Evolutionary conservation across 2,329 filamentous ascomycete species (phyloP).

Genomic region (Penicillium frequentans): DNA sequence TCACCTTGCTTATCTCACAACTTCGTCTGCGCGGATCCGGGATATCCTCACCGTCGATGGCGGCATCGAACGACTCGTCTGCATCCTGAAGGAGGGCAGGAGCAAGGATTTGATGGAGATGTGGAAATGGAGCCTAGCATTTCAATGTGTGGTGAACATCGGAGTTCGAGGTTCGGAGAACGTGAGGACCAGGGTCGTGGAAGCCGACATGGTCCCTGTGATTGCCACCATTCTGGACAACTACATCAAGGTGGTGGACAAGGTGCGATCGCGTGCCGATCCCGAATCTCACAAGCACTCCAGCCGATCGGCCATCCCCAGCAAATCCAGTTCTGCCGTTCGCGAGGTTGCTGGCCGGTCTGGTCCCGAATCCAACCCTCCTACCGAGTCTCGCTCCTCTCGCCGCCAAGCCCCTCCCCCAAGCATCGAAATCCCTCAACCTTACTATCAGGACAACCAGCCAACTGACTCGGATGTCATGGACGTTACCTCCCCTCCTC

Average conservation of each 20-base stretch:
- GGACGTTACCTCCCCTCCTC: constrained; percentile 63
- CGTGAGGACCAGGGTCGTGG: constrained; percentile 91
- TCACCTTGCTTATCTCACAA: constrained; percentile 96
- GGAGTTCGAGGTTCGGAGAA: constrained; percentile 92
- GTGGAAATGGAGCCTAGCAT: constrained; percentile 99
- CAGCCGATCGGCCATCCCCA: constrained; percentile 23
- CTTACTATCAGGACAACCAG: constrained; percentile 51
- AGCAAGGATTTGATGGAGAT: constrained; percentile 99
- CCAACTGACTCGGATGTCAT: constrained; percentile 52
- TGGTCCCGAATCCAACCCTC: constrained; percentile 55
- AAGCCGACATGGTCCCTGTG: constrained; percentile 98
- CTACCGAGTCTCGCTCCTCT: constrained; percentile 57
- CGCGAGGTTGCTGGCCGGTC: constrained; percentile 24
- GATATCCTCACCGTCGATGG: constrained; percentile 99
- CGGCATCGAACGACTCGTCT: constrained; percentile 92
- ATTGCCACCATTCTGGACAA: constrained; percentile 98
- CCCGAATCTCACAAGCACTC: constrained; percentile 64
- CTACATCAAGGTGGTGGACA: constrained; percentile 95
- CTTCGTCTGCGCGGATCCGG: constrained; percentile 92
- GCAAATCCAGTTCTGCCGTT: constrained; percentile 26
- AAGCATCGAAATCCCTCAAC: constrained; percentile 73
- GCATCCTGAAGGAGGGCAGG: constrained; percentile 94
- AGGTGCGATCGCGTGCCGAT: constrained; percentile 82
- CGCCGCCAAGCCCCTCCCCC: constrained; percentile 81
- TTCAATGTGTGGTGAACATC: constrained; percentile 99